Percentiles rank a stretch among this genome's conserved stretches.
Conservation (phyloP, 495 filamentous ascomycete species). For the Podospora didyma region DNA sequence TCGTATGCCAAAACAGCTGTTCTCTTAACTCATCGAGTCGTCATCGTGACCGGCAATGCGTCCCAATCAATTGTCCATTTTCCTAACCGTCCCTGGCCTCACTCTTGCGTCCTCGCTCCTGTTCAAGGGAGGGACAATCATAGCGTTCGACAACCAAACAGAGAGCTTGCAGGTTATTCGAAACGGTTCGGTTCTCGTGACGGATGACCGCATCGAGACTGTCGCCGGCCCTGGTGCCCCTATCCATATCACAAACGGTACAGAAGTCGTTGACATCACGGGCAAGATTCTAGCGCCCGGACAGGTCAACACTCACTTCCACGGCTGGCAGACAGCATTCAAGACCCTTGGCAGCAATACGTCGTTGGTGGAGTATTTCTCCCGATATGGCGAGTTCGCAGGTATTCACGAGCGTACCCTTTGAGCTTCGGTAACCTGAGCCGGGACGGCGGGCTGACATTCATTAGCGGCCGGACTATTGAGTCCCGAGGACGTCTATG, state of each 20-base stretch:
- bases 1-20: no score
- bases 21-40: no score
- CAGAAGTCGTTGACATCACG: constrained; percentile 34
- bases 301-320: constrained; percentile 51
- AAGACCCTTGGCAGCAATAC: constrained; percentile 34
- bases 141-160: constrained; percentile 12
- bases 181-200: constrained; percentile 7
- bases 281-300: constrained; percentile 47
- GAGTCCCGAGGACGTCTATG: constrained; percentile 40
- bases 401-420: no score
- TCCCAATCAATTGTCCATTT: no score
- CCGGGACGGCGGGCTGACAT: no score
- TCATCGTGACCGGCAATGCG: no score
- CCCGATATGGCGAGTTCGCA: constrained; percentile 21
- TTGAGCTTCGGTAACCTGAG: constrained; percentile 18
- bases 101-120: constrained; percentile 9
- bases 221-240: constrained; percentile 6
- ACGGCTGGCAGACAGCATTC: constrained; percentile 49
- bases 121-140: constrained; percentile 11
- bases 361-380: constrained; percentile 28
- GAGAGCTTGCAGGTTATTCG: constrained; percentile 9
- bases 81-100: constrained; percentile 11
- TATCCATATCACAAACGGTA: not conserved
- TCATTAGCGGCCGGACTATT: no score
- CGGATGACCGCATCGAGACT: constrained; percentile 10